phyloP scores from a whole-genome alignment of 345 rosid genomes.

The Linum tenue region DNA sequence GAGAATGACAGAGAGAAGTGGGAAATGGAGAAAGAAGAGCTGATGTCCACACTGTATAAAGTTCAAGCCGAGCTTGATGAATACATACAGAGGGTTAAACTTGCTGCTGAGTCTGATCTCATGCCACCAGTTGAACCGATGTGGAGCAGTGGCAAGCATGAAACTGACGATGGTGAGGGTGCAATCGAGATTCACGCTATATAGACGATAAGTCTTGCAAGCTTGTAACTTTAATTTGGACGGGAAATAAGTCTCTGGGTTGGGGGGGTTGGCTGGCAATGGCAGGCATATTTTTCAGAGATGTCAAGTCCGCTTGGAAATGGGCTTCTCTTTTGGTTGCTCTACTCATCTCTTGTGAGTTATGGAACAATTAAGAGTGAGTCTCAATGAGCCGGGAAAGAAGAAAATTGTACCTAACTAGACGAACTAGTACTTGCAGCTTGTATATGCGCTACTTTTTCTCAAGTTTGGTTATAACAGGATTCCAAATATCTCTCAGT shows the following conservation, averaged over 20 bases:
- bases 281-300: not conserved
- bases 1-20: not conserved
- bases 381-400: too few species aligned
- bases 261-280: not conserved
- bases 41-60: not conserved
- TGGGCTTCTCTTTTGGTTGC: not conserved
- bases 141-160: not conserved
- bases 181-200: slow-evolving; percentile 1
- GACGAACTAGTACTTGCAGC: too few species aligned
- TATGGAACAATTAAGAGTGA: too few species aligned
- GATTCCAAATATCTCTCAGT: too few species aligned
- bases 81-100: not conserved
- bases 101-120: slow-evolving; percentile 13
- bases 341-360: not conserved
- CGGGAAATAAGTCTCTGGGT: not conserved
- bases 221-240: not conserved
- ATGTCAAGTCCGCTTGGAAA: not conserved
- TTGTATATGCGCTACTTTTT: too few species aligned
- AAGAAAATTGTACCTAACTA: too few species aligned
- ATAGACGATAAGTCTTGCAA: not conserved
- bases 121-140: slow-evolving; percentile 15
- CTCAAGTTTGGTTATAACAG: too few species aligned
- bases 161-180: slow-evolving; percentile 1
- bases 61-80: slow-evolving; percentile 15
- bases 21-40: slow-evolving; percentile 12